phyloP scores from a whole-genome alignment of 1,139 yeast species.

The Candida sp. region DNA sequence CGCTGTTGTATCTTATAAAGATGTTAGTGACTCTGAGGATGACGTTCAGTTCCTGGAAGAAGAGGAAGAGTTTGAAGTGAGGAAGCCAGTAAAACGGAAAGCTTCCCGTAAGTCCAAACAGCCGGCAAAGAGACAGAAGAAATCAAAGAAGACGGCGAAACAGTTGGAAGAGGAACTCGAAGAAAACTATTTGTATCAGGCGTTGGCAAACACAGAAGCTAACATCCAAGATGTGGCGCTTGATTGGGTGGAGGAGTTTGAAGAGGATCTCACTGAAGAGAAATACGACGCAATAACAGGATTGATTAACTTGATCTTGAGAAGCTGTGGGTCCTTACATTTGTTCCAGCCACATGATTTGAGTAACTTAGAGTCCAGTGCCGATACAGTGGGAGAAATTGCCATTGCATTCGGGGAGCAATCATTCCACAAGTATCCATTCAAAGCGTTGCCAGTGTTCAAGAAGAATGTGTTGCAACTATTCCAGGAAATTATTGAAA shows the following conservation, averaged over 20 bases:
- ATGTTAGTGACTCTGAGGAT: constrained; percentile 15
- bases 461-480: constrained; percentile 63
- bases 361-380: constrained; percentile 71
- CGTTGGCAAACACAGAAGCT: constrained; percentile 51
- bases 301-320: constrained; percentile 68
- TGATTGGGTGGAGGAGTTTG: constrained; percentile 61
- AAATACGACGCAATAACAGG: constrained; percentile 49
- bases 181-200: constrained; percentile 58
- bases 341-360: constrained; percentile 80
- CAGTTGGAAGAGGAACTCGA: constrained; percentile 28
- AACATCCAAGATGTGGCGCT: constrained; percentile 64
- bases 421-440: constrained; percentile 72
- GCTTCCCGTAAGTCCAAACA: constrained; percentile 3
- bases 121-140: constrained; percentile 4
- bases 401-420: constrained; percentile 69
- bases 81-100: constrained; percentile 1
- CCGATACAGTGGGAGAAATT: constrained; percentile 75
- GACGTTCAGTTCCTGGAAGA: constrained; percentile 16
- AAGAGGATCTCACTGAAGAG: constrained; percentile 49
- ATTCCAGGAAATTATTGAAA: constrained; percentile 51
- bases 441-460: constrained; percentile 37
- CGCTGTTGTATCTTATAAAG: constrained; percentile 9
- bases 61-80: constrained; percentile 6
- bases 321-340: constrained; percentile 72
- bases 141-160: constrained; percentile 7